A percentile compares a stretch with the other conserved stretches of the same genome.
These are phyloP conservation scores for Boletus insuetus DNA, from an alignment of 768 basidiomycete genomes.

Conservation along the genomic window DNA sequence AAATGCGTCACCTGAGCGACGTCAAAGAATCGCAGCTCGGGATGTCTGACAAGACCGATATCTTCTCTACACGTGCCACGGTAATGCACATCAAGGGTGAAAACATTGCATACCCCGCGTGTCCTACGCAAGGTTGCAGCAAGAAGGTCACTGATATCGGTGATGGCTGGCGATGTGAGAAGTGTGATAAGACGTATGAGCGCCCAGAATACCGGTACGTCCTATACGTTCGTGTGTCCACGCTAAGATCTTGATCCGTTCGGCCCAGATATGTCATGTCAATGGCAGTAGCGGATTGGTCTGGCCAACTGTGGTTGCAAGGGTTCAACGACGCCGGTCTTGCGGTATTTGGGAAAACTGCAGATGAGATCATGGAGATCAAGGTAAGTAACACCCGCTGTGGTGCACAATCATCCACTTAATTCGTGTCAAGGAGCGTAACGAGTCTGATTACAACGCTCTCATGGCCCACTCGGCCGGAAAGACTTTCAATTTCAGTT, in stretches of 20 bases:
- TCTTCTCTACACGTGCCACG: conserved; percentile 78
- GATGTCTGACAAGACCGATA: conserved; percentile 72
- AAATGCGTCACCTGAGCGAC: conserved; percentile 70
- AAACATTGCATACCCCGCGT: conserved; percentile 86
- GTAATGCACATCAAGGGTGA: conserved; percentile 86
- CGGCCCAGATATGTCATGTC: conserved; percentile 69
- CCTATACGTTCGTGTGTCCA: neutral
- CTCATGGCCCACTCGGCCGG: conserved; percentile 65
- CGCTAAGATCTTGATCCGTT: conserved; percentile 2
- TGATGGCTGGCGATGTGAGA: conserved; percentile 90
- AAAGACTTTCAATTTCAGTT: conserved; percentile 75
- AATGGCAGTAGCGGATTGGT: conserved; percentile 87
- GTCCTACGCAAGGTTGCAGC: conserved; percentile 73
- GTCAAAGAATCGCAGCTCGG: conserved; percentile 79
- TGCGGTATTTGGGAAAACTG: conserved; percentile 70
- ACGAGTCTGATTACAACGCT: conserved; percentile 56
- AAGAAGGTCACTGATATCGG: conserved; percentile 81
- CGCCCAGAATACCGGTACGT: conserved; percentile 80
- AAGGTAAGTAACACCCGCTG: conserved; percentile 42
- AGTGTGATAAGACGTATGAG: conserved; percentile 71
- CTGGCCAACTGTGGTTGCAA: conserved; percentile 87
- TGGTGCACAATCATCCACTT: neutral
- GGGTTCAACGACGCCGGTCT: conserved; percentile 93
- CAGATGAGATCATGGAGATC: conserved; percentile 73
- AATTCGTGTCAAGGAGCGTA: conserved; percentile 44